A percentile compares a stretch with the other conserved stretches of the same genome.
Conservation (phyloP, 202 grass and related monocot genomes). For the Carex arenaria region DNA sequence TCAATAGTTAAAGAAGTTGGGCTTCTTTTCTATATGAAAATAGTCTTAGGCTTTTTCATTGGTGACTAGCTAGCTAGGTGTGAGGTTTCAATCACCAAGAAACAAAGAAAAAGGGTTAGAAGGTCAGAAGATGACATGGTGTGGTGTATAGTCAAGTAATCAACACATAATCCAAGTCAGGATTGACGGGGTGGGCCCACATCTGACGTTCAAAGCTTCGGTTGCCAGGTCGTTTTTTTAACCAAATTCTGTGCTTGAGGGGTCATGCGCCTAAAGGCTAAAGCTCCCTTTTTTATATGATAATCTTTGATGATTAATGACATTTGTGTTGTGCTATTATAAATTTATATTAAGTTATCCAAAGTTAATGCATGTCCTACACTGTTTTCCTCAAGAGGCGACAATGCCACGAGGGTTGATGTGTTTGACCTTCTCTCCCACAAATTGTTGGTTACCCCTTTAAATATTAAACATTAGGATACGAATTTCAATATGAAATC, state of each 20-base stretch:
- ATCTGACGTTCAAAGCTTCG: constrained; percentile 15
- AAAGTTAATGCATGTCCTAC: constrained; percentile 2
- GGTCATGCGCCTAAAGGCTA: constrained; percentile 9
- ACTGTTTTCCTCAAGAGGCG: neutral
- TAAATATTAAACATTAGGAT: neutral
- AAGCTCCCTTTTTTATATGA: neutral
- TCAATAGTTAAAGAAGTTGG: neutral
- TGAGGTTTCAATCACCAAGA: neutral
- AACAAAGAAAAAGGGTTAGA: neutral
- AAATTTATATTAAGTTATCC: constrained; percentile 12
- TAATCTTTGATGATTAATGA: neutral
- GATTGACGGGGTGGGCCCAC: constrained; percentile 5
- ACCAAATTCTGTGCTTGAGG: constrained; percentile 2
- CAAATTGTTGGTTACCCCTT: neutral
- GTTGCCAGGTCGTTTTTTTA: constrained; percentile 17
- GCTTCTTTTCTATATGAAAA: neutral
- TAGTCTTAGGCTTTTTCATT: neutral
- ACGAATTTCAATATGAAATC: too few species aligned
- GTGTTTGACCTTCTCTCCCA: constrained; percentile 10
- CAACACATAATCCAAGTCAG: constrained; percentile 27
- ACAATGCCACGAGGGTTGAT: constrained; percentile 3
- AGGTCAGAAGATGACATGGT: constrained; percentile 1
- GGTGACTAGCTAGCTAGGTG: constrained; percentile 12
- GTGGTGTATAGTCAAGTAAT: constrained; percentile 18
- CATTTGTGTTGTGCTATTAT: neutral